A percentile compares a stretch with the other conserved stretches of the same genome.
Evolutionary conservation across 768 basidiomycete species (phyloP).

Genomic region (Jaapia argillacea): DNA sequence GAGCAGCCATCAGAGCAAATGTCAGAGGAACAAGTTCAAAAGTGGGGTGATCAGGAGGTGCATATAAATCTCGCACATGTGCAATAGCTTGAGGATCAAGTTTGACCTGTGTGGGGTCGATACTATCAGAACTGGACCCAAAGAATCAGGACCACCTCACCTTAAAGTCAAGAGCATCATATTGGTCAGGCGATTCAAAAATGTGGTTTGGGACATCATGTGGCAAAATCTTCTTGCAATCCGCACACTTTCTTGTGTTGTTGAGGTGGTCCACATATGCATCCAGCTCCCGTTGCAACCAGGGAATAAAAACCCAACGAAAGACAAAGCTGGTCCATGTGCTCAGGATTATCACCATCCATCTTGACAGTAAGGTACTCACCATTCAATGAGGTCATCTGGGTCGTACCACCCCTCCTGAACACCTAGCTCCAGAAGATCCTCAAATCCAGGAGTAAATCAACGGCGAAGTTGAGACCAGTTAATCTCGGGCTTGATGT

Average conservation of each 20-base stretch:
- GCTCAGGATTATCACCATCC: not conserved
- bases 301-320: slow-evolving; percentile 30
- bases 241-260: slow-evolving; percentile 10
- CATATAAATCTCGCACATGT: slow-evolving; percentile 17
- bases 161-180: slow-evolving; percentile 22
- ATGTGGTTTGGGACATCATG: slow-evolving; percentile 29
- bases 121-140: not conserved
- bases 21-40: slow-evolving; percentile 24
- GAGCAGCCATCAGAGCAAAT: slow-evolving; percentile 8
- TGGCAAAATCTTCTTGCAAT: slow-evolving; percentile 28
- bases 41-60: slow-evolving; percentile 21
- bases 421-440: slow-evolving; percentile 7
- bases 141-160: slow-evolving; percentile 10
- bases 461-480: slow-evolving; percentile 10
- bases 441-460: slow-evolving; percentile 11
- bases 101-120: slow-evolving; percentile 10
- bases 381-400: not conserved
- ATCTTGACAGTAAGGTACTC: not conserved
- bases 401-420: slow-evolving; percentile 1
- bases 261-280: slow-evolving; percentile 16
- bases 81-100: slow-evolving; percentile 9
- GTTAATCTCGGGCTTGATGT: slow-evolving; percentile 17
- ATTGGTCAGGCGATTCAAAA: slow-evolving; percentile 16
- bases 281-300: slow-evolving; percentile 29
- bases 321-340: slow-evolving; percentile 24